Conservation (phyloP, 2,329 filamentous ascomycete species). For the Leptosphaerulina australis region DNA sequence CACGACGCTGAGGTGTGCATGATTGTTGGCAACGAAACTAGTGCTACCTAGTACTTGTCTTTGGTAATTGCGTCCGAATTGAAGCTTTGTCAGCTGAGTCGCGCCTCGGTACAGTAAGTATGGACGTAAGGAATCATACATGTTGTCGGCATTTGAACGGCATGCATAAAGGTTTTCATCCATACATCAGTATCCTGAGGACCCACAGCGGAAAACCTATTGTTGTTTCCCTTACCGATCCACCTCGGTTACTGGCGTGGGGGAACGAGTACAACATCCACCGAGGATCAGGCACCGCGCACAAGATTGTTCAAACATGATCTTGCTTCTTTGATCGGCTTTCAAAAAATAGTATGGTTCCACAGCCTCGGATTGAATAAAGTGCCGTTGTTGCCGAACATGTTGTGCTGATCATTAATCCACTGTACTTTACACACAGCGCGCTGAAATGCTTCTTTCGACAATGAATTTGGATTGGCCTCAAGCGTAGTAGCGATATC, state of each 20-base stretch:
- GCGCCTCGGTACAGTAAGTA: background rate
- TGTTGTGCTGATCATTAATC: background rate
- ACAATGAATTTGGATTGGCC: background rate
- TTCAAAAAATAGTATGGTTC: constrained; percentile 35
- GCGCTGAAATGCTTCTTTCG: background rate
- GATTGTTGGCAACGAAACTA: background rate
- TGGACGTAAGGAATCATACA: background rate
- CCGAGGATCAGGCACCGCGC: constrained; percentile 42
- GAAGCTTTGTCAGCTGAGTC: background rate
- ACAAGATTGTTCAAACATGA: constrained; percentile 28
- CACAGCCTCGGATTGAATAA: background rate
- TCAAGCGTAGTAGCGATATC: background rate
- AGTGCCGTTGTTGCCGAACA: constrained; percentile 1
- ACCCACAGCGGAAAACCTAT: constrained; percentile 23
- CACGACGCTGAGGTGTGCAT: too few relatives aligned
- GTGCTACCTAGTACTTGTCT: background rate
- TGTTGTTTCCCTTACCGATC: constrained; percentile 17
- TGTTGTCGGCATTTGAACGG: constrained; percentile 3
- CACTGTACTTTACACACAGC: background rate
- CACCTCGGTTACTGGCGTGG: constrained; percentile 36
- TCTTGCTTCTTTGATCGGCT: constrained; percentile 23
- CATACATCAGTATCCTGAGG: background rate
- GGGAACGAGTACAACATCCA: constrained; percentile 29
- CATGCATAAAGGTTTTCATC: background rate
- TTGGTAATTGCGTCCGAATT: background rate